Evolutionary conservation across 148 eudicot genomes (phyloP).

Genomic region (Chenopodium formosanum): DNA sequence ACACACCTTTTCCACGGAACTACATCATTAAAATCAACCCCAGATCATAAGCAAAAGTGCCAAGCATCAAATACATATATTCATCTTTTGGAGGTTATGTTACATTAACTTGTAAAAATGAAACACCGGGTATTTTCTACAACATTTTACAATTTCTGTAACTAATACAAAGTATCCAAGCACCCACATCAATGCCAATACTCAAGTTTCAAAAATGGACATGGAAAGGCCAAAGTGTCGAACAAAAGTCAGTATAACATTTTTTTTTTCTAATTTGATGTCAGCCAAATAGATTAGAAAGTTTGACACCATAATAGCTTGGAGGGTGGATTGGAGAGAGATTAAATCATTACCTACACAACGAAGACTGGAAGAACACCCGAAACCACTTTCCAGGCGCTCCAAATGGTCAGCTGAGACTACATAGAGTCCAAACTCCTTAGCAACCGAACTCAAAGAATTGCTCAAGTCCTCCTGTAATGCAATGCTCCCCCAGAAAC

Average conservation of each 20-base stretch:
- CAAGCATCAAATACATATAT: not conserved
- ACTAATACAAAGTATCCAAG: not conserved
- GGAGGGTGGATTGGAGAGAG: not conserved
- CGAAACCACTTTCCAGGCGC: conserved; percentile 23
- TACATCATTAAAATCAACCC: not conserved
- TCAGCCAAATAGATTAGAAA: not conserved
- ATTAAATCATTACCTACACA: conserved; percentile 21
- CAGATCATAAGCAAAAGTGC: not conserved
- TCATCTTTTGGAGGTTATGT: not conserved
- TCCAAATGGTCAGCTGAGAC: conserved; percentile 19
- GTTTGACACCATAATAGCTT: not conserved
- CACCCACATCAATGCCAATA: not conserved
- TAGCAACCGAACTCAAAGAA: conserved; percentile 10
- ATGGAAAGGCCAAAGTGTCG: not conserved
- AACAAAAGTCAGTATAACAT: not conserved
- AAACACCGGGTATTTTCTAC: not conserved
- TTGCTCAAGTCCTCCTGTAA: conserved; percentile 21
- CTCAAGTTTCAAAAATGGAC: not conserved
- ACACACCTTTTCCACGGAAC: not conserved
- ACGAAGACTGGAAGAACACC: conserved; percentile 17
- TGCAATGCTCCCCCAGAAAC: conserved; percentile 30
- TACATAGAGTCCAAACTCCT: conserved; percentile 14
- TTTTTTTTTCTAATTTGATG: not conserved
- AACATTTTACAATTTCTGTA: not conserved
- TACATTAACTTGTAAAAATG: not conserved